phyloP scores from a whole-genome alignment of 2,329 filamentous ascomycete species.

The Chaetomiaceae sp. region DNA sequence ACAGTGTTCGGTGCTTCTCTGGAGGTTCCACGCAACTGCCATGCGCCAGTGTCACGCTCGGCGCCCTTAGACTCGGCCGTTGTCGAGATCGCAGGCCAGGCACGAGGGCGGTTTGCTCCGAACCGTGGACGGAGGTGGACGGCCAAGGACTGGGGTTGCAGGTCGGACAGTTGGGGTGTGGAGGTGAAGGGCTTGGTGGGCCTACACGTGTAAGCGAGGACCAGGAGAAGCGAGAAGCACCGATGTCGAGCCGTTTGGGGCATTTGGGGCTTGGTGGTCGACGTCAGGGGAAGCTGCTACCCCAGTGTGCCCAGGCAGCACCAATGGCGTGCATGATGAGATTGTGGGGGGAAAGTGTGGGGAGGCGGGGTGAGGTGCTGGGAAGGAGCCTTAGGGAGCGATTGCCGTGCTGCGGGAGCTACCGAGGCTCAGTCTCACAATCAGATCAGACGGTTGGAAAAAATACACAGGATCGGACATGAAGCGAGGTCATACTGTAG shows the following conservation, averaged over 20 bases:
- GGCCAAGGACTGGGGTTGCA: not conserved
- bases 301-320: too few species aligned
- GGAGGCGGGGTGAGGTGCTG: too few species aligned
- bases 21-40: constrained; percentile 1
- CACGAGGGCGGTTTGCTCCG: not conserved
- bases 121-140: too few species aligned
- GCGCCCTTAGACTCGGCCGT: not conserved
- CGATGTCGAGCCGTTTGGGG: constrained; percentile 26
- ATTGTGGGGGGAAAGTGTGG: too few species aligned
- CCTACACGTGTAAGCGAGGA: constrained; percentile 1
- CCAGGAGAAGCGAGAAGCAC: constrained; percentile 19
- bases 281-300: constrained; percentile 3
- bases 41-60: constrained; percentile 2
- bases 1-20: constrained; percentile 16
- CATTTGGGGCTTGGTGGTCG: not conserved
- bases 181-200: not conserved
- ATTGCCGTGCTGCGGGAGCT: too few species aligned
- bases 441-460: too few species aligned
- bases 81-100: not conserved
- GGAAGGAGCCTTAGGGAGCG: too few species aligned
- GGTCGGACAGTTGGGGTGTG: not conserved
- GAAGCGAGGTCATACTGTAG: too few species aligned
- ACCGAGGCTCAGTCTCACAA: too few species aligned
- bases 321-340: too few species aligned
- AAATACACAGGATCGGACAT: too few species aligned